A percentile compares a stretch with the other conserved stretches of the same genome.
Evolutionary conservation across 108 stramenopile genomes (phyloP).

Genomic region (Nitzschia palea): DNA sequence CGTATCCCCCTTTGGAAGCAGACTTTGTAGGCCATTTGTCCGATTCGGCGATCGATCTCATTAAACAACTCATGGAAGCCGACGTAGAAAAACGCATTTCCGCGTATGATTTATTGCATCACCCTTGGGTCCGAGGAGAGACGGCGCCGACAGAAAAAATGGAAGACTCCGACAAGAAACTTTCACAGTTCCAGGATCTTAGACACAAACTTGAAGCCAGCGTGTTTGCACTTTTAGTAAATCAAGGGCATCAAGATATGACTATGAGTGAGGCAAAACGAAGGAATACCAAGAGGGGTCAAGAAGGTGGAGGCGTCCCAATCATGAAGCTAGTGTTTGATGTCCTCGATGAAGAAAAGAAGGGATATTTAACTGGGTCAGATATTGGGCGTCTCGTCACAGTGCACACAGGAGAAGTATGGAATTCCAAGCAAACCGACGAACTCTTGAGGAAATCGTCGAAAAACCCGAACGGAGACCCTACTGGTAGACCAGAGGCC

Average conservation of each 20-base stretch:
- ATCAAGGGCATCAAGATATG: constrained; percentile 42
- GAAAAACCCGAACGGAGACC: constrained; percentile 13
- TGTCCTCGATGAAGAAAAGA: constrained; percentile 72
- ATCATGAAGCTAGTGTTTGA: constrained; percentile 77
- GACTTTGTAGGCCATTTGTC: constrained; percentile 55
- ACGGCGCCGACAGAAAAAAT: constrained; percentile 71
- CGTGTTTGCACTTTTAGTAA: constrained; percentile 77
- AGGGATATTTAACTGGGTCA: constrained; percentile 65
- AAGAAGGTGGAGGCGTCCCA: constrained; percentile 40
- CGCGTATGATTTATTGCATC: constrained; percentile 77
- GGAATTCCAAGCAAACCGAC: constrained; percentile 46
- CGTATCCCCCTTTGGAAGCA: constrained; percentile 45
- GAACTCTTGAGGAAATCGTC: constrained; percentile 46
- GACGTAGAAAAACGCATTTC: constrained; percentile 68
- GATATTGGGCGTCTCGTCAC: constrained; percentile 70
- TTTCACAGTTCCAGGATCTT: constrained; percentile 68
- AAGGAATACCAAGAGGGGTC: constrained; percentile 16
- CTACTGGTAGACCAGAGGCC: constrained; percentile 22
- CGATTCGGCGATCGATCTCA: constrained; percentile 71
- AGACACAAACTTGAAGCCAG: constrained; percentile 65
- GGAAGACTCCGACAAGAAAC: constrained; percentile 66
- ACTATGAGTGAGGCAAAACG: constrained; percentile 45
- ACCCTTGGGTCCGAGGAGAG: constrained; percentile 87
- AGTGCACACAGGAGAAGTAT: constrained; percentile 51
- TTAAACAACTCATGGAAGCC: constrained; percentile 65